phyloP scores from a whole-genome alignment of 345 rosid species.

The Arabidopsis thaliana region TAIR10.1 NC_003074.8:19553001-19553500 shows the following conservation, averaged over 20 bases:
- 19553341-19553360: too few species aligned
- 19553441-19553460: neutral
- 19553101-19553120: constrained; percentile 16
- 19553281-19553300: too few species aligned
- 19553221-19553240: too few species aligned
- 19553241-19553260: too few species aligned
- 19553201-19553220: too few species aligned
- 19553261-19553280: too few species aligned
- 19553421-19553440: neutral
- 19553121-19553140: neutral
- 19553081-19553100: neutral
- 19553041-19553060: neutral
- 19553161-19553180: neutral
- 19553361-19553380: neutral
- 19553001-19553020: constrained; percentile 35
- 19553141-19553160: constrained; percentile 5
- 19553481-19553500: neutral
- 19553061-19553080: constrained; percentile 3
- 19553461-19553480: neutral
- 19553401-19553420: neutral
- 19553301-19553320: too few species aligned
- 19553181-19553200: neutral
- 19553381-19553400: neutral
- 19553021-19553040: constrained; percentile 4
- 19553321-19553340: too few species aligned